A percentile compares a stretch with the other conserved stretches of the same genome.
phyloP scores from a whole-genome alignment of 75 land plant genomes.

The Pseudotsuga menziesii region DNA sequence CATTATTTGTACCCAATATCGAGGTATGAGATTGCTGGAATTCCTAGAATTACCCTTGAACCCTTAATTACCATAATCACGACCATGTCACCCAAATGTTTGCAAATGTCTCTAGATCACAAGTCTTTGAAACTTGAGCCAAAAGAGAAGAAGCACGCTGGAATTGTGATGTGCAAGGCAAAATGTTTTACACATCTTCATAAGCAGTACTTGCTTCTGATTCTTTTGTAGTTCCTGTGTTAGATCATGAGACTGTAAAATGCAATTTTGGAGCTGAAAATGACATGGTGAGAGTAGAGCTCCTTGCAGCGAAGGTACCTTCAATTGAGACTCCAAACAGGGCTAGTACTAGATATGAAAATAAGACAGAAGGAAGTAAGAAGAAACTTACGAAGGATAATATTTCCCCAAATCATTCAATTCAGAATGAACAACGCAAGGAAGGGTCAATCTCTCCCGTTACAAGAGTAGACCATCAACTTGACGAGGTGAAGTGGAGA shows the following conservation, averaged over 20 bases:
- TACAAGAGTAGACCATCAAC: slow-evolving; percentile 48
- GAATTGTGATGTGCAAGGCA: background rate
- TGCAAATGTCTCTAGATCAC: too few relatives aligned
- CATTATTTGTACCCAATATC: too few relatives aligned
- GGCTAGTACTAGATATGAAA: slow-evolving; percentile 13
- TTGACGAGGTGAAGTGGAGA: slow-evolving; percentile 78
- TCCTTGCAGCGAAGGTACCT: slow-evolving; percentile 12
- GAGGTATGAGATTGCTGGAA: too few relatives aligned
- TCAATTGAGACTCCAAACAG: slow-evolving; percentile 8
- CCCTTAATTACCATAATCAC: too few relatives aligned
- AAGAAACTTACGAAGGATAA: background rate
- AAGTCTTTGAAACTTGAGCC: too few relatives aligned
- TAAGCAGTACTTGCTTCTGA: background rate
- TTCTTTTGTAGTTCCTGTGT: background rate
- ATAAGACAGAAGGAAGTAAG: slow-evolving; percentile 11
- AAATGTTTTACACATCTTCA: background rate
- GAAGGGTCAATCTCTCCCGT: background rate
- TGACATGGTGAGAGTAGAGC: slow-evolving; percentile 14
- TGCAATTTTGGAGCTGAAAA: slow-evolving; percentile 14
- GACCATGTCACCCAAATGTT: too few relatives aligned
- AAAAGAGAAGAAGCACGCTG: too few relatives aligned
- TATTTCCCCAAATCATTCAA: background rate
- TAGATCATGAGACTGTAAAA: slow-evolving; percentile 2
- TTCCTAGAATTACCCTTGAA: too few relatives aligned
- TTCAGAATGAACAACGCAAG: slow-evolving; percentile 7